phyloP scores from a whole-genome alignment of 805 yeast species.

The Kazachstania martiniae region DNA sequence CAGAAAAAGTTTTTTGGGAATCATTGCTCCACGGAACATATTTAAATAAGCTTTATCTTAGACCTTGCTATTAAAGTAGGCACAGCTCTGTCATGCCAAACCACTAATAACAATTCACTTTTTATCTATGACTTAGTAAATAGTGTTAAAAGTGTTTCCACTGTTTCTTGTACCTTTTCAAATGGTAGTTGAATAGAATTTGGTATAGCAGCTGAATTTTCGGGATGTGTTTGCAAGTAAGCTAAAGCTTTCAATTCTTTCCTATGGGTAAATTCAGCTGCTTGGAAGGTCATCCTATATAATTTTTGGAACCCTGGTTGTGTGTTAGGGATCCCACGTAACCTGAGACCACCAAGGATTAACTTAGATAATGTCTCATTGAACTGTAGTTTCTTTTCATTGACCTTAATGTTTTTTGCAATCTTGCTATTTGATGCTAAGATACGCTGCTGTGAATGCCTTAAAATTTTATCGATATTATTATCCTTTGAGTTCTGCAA shows the following conservation, averaged over 20 bases:
- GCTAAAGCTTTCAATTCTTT: conserved; percentile 6
- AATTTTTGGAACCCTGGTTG: conserved; percentile 26
- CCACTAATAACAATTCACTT: background rate
- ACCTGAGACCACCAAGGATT: conserved; percentile 29
- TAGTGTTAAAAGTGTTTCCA: conserved; percentile 26
- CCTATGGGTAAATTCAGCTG: conserved; percentile 32
- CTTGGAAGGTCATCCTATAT: conserved; percentile 28
- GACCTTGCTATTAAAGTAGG: too few relatives aligned
- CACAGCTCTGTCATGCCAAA: background rate
- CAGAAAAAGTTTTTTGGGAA: too few relatives aligned
- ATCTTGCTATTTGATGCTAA: conserved; percentile 8
- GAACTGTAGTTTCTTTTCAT: conserved; percentile 19
- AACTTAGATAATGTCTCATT: conserved; percentile 26
- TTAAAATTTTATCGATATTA: conserved; percentile 14
- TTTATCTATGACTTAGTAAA: conserved; percentile 20
- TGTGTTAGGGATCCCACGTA: conserved; percentile 25
- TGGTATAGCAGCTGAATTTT: too few relatives aligned
- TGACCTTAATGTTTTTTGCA: conserved; percentile 12
- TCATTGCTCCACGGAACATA: too few relatives aligned
- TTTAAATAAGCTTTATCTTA: too few relatives aligned
- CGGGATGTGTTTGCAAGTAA: too few relatives aligned
- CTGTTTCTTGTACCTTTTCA: conserved; percentile 28
- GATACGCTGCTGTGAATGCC: conserved; percentile 12
- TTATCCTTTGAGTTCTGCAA: conserved; percentile 3
- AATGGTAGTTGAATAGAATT: conserved; percentile 19